These are phyloP conservation scores for Thelonectria discophora DNA, from an alignment of 2,329 filamentous ascomycete species.

Conservation along the genomic window DNA sequence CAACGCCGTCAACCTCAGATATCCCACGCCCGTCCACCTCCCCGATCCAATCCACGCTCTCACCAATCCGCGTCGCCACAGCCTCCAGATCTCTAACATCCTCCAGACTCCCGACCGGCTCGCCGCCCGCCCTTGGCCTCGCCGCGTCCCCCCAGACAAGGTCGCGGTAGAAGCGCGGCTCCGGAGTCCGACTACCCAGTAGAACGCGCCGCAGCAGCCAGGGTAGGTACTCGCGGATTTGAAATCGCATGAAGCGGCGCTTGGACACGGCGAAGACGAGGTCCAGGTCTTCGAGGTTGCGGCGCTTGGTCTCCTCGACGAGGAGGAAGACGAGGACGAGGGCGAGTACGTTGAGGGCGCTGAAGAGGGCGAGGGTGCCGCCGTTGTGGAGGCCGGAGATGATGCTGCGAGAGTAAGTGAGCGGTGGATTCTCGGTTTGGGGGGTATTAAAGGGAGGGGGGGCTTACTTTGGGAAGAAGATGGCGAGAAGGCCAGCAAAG, in stretches of 20 bases:
- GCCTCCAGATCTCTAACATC: background rate
- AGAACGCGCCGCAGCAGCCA: conserved; percentile 46
- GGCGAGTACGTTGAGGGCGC: conserved; percentile 56
- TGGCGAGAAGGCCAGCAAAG: conserved; percentile 56
- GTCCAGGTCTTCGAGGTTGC: conserved; percentile 52
- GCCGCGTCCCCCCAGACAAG: conserved; percentile 41
- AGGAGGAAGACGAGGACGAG: conserved; percentile 56
- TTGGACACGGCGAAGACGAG: conserved; percentile 47
- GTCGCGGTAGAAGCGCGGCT: conserved; percentile 48
- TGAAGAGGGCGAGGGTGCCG: conserved; percentile 56
- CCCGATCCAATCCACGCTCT: background rate
- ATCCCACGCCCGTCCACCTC: background rate
- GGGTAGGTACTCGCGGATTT: conserved; percentile 47
- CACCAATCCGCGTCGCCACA: background rate
- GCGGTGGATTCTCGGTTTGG: too few relatives aligned
- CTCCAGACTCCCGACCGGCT: conserved; percentile 11
- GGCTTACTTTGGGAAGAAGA: conserved; percentile 50
- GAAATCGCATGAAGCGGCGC: conserved; percentile 49
- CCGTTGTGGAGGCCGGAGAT: conserved; percentile 37
- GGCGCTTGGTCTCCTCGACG: conserved; percentile 54
- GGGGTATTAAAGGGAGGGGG: too few relatives aligned
- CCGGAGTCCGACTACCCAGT: conserved; percentile 28
- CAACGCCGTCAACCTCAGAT: too few relatives aligned
- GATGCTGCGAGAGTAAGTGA: conserved; percentile 20
- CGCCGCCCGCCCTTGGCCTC: conserved; percentile 11